Conservation (phyloP, 129 eudicot species). For the Glebionis coronaria region DNA sequence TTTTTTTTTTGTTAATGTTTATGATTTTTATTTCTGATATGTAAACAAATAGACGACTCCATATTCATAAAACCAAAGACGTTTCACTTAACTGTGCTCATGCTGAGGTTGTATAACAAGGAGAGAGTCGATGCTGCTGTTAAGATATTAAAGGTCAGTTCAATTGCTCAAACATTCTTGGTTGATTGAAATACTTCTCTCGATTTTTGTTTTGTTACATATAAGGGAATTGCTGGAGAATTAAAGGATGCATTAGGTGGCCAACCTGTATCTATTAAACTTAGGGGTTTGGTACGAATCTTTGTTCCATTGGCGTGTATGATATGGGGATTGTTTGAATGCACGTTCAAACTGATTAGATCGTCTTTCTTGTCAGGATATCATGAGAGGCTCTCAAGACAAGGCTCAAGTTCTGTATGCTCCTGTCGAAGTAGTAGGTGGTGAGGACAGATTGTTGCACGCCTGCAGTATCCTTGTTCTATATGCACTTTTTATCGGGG, state of each 20-base stretch:
- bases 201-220: conserved; percentile 12
- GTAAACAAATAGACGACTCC: conserved; percentile 65
- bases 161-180: background rate
- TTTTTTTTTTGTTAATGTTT: background rate
- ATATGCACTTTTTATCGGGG: background rate
- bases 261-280: conserved; percentile 62
- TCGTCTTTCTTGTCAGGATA: conserved; percentile 47
- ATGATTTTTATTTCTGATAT: conserved; percentile 7
- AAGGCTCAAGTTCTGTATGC: conserved; percentile 91
- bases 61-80: conserved; percentile 84
- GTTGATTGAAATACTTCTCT: conserved; percentile 2
- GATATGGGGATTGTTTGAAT: background rate
- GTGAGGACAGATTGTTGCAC: conserved; percentile 64
- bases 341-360: background rate
- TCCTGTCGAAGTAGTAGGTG: conserved; percentile 89
- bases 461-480: conserved; percentile 82
- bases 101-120: conserved; percentile 89
- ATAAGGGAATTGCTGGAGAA: conserved; percentile 63
- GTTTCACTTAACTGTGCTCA: conserved; percentile 88
- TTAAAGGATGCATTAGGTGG: conserved; percentile 60
- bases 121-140: conserved; percentile 73
- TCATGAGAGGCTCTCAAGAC: conserved; percentile 75
- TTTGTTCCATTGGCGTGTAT: conserved; percentile 13
- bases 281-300: conserved; percentile 76
- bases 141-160: conserved; percentile 69